Conservation (phyloP, 2,329 filamentous ascomycete species). For the Botrytis sinoallii region DNA sequence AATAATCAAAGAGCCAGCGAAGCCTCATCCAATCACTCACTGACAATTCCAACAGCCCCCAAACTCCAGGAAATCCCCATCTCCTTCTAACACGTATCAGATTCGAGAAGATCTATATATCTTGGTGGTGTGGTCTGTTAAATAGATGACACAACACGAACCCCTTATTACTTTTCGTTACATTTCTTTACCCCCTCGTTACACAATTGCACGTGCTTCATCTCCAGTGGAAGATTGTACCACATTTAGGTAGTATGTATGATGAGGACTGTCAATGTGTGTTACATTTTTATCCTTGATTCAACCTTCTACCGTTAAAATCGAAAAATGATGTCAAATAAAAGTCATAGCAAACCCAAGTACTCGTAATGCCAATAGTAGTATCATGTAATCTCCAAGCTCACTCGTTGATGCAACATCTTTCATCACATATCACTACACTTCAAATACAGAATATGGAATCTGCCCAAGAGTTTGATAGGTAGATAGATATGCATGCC, state of each 20-base stretch:
- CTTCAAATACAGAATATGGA: no score
- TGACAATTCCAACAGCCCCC: not conserved
- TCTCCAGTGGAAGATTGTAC: not conserved
- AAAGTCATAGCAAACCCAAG: not conserved
- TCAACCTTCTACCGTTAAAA: not conserved
- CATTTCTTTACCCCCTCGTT: not conserved
- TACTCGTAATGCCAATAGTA: not conserved
- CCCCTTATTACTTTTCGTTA: not conserved
- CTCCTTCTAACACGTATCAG: not conserved
- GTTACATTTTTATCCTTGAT: fast-evolving
- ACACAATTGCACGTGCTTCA: not conserved
- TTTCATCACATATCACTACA: not conserved
- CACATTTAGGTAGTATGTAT: not conserved
- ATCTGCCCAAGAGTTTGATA: not conserved
- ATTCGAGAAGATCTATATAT: not conserved
- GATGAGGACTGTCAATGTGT: fast-evolving
- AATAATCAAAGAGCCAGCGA: not conserved
- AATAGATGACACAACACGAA: not conserved
- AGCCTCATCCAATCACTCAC: not conserved
- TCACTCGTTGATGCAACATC: not conserved
- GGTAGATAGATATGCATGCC: not conserved
- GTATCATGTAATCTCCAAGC: not conserved
- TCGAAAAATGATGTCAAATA: no score
- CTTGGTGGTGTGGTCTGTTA: not conserved
- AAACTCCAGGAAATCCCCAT: not conserved